Evolutionary conservation across 129 eudicot species (phyloP).

Genomic region (Ambrosia artemisiifolia): DNA sequence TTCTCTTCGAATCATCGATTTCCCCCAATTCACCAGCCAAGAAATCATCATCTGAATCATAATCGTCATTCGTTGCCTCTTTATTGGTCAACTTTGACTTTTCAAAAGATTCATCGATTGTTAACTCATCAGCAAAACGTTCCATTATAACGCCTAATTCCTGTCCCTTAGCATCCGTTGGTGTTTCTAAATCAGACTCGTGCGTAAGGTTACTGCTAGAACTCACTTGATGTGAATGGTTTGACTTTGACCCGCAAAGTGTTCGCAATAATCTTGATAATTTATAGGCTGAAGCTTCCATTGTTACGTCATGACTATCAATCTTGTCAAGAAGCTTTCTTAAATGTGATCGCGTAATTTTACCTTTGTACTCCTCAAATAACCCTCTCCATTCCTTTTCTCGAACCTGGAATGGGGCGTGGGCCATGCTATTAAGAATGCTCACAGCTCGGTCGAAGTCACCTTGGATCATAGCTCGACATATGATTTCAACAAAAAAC

Average conservation of each 20-base stretch:
- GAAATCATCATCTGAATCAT: constrained; percentile 42
- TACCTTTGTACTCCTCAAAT: constrained; percentile 54
- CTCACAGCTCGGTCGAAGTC: constrained; percentile 55
- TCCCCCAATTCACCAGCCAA: constrained; percentile 37
- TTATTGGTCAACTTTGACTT: constrained; percentile 23
- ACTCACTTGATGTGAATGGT: constrained; percentile 6
- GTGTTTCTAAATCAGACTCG: not conserved
- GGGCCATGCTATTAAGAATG: constrained; percentile 63
- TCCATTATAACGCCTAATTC: constrained; percentile 30
- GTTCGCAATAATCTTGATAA: constrained; percentile 56
- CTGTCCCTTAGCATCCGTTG: constrained; percentile 13
- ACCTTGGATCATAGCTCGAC: constrained; percentile 46
- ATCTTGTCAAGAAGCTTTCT: constrained; percentile 40
- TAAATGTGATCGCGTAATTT: constrained; percentile 41
- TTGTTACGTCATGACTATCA: constrained; percentile 28
- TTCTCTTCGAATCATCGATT: constrained; percentile 34
- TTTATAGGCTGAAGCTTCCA: constrained; percentile 58
- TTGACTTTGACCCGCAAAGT: constrained; percentile 45
- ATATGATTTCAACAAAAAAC: constrained; percentile 68
- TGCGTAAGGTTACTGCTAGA: not conserved
- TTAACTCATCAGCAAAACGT: constrained; percentile 30
- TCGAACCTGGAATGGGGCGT: constrained; percentile 75
- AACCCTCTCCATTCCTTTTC: constrained; percentile 66
- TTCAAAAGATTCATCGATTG: constrained; percentile 25
- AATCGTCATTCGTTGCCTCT: constrained; percentile 26